A percentile compares a stretch with the other conserved stretches of the same genome.
Evolutionary conservation across 23 red algal genomes (phyloP).

Genomic region (Pyropia yezoensis): DNA sequence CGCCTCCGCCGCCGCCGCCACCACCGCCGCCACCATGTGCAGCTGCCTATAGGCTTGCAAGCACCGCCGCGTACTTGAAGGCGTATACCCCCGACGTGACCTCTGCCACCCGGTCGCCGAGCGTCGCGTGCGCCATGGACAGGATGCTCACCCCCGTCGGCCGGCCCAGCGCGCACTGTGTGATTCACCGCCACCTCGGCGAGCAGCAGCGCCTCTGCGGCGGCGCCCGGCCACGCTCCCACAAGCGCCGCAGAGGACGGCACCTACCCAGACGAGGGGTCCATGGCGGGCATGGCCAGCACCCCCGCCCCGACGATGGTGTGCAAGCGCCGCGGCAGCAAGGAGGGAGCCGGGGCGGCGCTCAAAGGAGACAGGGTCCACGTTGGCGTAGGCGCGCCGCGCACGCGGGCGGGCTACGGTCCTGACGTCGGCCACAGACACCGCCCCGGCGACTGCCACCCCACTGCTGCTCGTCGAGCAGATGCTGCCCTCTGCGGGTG

Average conservation of each 20-base stretch:
- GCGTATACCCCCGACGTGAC: conserved; percentile 30
- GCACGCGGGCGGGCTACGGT: no score
- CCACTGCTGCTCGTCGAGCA: no score
- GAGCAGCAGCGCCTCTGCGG: conserved; percentile 36
- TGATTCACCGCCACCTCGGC: conserved; percentile 43
- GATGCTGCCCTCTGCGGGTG: no score
- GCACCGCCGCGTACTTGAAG: conserved; percentile 44
- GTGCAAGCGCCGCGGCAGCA: conserved; percentile 1
- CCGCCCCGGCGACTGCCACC: no score
- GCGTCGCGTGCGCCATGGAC: conserved; percentile 37
- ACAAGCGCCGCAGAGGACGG: conserved; percentile 37
- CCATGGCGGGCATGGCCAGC: conserved; percentile 63
- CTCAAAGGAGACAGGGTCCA: no score
- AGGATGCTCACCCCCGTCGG: conserved; percentile 29
- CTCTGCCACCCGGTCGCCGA: conserved; percentile 15
- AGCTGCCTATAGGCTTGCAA: no score
- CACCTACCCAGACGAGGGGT: conserved; percentile 21
- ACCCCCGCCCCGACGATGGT: conserved; percentile 84
- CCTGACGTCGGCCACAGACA: no score
- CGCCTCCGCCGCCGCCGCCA: no score
- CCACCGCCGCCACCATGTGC: no score
- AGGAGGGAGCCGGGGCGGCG: background rate
- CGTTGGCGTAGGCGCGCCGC: no score
- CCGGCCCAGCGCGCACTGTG: conserved; percentile 29
- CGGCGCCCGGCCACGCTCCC: conserved; percentile 45